Percentiles rank a stretch among this genome's conserved stretches.
Evolutionary conservation across 345 rosid species (phyloP).

Genomic region (Citrus sp.): DNA sequence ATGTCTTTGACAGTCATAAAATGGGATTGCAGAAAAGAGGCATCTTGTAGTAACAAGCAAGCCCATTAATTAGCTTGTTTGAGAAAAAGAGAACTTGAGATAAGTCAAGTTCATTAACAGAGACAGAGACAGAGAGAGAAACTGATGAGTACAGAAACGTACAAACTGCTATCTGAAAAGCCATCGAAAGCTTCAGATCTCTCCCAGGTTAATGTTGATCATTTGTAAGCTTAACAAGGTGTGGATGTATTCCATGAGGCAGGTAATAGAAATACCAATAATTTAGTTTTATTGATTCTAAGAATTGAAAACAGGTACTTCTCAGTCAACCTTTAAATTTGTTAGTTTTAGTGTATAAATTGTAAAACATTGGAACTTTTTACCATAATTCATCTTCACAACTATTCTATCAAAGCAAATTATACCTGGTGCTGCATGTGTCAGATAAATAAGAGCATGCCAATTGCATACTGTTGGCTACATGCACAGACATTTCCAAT

Average conservation of each 20-base stretch:
- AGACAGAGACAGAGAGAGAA: neutral
- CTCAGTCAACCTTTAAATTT: neutral
- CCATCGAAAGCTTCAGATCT: neutral
- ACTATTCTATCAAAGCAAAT: neutral
- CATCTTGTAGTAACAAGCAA: neutral
- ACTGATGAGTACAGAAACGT: neutral
- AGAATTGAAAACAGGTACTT: neutral
- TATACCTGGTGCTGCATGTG: slow-evolving; percentile 40
- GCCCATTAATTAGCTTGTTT: neutral
- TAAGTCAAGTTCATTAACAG: neutral
- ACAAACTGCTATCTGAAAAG: neutral
- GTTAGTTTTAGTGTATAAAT: neutral
- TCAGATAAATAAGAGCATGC: slow-evolving; percentile 38
- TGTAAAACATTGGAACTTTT: neutral
- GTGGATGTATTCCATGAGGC: neutral
- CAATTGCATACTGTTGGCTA: slow-evolving; percentile 38
- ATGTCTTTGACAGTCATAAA: neutral
- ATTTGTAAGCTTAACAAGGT: neutral
- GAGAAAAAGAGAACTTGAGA: neutral
- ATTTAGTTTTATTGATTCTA: neutral
- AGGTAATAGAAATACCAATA: neutral
- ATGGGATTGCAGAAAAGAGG: neutral
- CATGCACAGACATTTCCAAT: slow-evolving; percentile 54
- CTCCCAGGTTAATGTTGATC: neutral
- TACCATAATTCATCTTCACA: neutral